Evolutionary conservation across 2,329 filamentous ascomycete genomes (phyloP), one percentile per base, ranked within the genome.

Genomic region (Pseudogymnoascus verrucosus): DNA sequence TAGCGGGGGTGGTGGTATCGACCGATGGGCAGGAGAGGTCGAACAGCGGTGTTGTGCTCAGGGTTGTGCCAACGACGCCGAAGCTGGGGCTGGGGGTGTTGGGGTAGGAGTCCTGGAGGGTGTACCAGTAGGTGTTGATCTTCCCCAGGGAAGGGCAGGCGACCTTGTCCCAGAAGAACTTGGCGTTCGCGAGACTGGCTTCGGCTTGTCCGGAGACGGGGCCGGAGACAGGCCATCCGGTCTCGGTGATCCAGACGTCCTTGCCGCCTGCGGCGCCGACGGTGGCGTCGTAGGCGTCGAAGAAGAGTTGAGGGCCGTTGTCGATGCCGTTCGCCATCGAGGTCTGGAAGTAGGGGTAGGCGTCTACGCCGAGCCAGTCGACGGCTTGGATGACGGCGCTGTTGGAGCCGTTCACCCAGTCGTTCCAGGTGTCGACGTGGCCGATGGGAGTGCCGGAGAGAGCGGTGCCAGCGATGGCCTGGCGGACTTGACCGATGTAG

Each of bases 381-480:
- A 82, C 78, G 42, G 83, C 84, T 8, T 86, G 79, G 65, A 91
- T 85, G 65, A 96, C 85, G 44, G 81, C 84, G 60, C 77, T 76
- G 82, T 93, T 96, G 71, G 87, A 84, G 61, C 77, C 75, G 75
- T 96, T 91, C 73, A 85, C 85, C 81, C 86, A 93, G 62, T 84
- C 85, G 37, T 88, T 91, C 91, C 91, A 96, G 61, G 92, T 96
- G 74, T 96, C 92, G 73, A 96, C 91, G 76, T 96, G 92, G 62
- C 91, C 91, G 65, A 96, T 79, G 16, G 84, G 79, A 54, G 79
- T 82, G 23, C 77, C 76, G 39, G 81, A 77, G 23, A 89, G 78
- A 60, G 77, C 72, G 12, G 89, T 91, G 65, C 83, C 84, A 28
- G 82, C 72, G 71, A 96, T 84, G 66, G 84, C 79, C 28, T 79